A percentile compares a stretch with the other conserved stretches of the same genome.
Evolutionary conservation across 2,329 filamentous ascomycete species (phyloP).

Genomic region (Diplocarpon mali): DNA sequence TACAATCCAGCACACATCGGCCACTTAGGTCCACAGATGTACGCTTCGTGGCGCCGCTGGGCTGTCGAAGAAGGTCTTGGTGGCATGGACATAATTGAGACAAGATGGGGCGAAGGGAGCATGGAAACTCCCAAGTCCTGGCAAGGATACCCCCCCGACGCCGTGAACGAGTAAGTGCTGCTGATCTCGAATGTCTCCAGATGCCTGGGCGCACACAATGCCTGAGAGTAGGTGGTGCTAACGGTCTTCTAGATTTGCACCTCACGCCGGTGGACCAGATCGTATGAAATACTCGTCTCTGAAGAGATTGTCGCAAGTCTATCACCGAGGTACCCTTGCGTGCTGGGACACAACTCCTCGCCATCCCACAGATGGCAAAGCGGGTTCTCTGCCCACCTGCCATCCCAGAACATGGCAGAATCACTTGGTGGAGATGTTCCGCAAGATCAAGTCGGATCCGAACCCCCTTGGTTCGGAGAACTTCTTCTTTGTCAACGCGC

Average conservation of each 20-base stretch:
- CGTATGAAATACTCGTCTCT: slow-evolving; percentile 1
- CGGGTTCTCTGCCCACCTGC: not conserved
- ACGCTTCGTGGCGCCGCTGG: slow-evolving; percentile 6
- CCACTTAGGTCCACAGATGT: slow-evolving; percentile 5
- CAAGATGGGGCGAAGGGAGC: slow-evolving; percentile 5
- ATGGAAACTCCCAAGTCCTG: slow-evolving; percentile 1
- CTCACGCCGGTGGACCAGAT: slow-evolving; percentile 9
- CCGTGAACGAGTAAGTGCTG: slow-evolving; percentile 3
- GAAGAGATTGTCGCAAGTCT: slow-evolving; percentile 4
- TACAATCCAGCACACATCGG: slow-evolving; percentile 8
- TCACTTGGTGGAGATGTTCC: slow-evolving; percentile 7
- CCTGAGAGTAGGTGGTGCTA: no score
- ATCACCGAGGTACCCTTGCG: slow-evolving; percentile 7
- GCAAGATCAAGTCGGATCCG: slow-evolving; percentile 8
- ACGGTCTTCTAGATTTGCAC: not conserved
- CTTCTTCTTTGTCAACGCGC: slow-evolving; percentile 10
- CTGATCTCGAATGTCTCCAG: no score
- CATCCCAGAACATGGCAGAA: slow-evolving; percentile 6
- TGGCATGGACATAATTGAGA: slow-evolving; percentile 10
- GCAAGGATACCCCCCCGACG: slow-evolving; percentile 5
- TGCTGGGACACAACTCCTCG: slow-evolving; percentile 10
- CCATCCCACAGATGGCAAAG: slow-evolving; percentile 5
- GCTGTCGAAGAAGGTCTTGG: slow-evolving; percentile 8
- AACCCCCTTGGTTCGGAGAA: slow-evolving; percentile 10
- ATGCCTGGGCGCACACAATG: no score